These are phyloP conservation scores for Boletus rubescentipes DNA, from an alignment of 768 basidiomycete species.

Conservation along the genomic window DNA sequence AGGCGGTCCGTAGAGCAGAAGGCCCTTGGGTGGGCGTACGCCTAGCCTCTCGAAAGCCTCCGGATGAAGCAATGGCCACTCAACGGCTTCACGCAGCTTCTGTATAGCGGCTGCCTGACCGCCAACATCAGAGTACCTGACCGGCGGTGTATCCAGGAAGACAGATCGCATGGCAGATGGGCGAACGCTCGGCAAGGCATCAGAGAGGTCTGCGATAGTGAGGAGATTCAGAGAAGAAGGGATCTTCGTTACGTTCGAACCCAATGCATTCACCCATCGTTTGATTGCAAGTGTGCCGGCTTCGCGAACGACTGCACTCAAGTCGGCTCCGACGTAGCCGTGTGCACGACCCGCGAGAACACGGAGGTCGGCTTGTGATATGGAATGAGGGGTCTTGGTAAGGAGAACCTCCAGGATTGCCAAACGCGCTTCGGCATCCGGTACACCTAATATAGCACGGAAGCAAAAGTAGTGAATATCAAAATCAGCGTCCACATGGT, in stretches of 20 bases:
- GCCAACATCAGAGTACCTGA: slow-evolving; percentile 86
- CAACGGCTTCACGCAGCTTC: slow-evolving; percentile 86
- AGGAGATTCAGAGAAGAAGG: slow-evolving; percentile 45
- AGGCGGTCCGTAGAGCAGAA: slow-evolving; percentile 92
- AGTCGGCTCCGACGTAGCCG: slow-evolving; percentile 96
- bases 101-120: slow-evolving; percentile 81
- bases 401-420: slow-evolving; percentile 88
- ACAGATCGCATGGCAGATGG: slow-evolving; percentile 95
- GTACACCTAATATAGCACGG: slow-evolving; percentile 59
- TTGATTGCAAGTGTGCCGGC: slow-evolving; percentile 93
- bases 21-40: slow-evolving; percentile 83
- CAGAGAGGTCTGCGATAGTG: slow-evolving; percentile 59
- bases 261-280: slow-evolving; percentile 52
- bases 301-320: slow-evolving; percentile 88
- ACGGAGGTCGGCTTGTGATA: slow-evolving; percentile 60
- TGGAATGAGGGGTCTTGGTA: slow-evolving; percentile 71
- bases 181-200: slow-evolving; percentile 74
- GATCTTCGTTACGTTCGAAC: slow-evolving; percentile 4
- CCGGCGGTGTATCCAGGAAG: slow-evolving; percentile 80
- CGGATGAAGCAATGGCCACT: slow-evolving; percentile 91
- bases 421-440: slow-evolving; percentile 80
- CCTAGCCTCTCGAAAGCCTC: slow-evolving; percentile 87
- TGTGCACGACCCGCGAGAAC: slow-evolving; percentile 77
- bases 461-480: not conserved
- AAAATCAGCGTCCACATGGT: not conserved